A percentile compares a stretch with the other conserved stretches of the same genome.
Conservation (phyloP, 2,329 filamentous ascomycete genomes). For the Colletotrichum musicola region DNA sequence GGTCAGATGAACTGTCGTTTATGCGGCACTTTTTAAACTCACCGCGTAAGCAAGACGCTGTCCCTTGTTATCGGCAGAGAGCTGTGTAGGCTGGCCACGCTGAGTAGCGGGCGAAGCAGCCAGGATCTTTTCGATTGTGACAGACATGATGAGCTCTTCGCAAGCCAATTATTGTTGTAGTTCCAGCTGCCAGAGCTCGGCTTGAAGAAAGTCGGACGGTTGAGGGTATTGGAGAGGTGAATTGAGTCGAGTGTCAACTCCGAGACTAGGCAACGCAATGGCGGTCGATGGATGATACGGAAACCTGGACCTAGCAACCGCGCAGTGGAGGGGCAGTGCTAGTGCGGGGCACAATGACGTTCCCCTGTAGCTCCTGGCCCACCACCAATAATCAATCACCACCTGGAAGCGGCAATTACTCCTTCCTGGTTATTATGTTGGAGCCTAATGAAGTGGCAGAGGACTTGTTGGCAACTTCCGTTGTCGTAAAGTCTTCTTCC, state of each 20-base stretch:
- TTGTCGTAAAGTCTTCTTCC: no score
- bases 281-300: constrained; percentile 32
- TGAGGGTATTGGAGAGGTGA: constrained; percentile 10
- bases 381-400: background rate
- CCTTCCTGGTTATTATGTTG: no score
- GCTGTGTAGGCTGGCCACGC: constrained; percentile 83
- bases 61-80: constrained; percentile 89
- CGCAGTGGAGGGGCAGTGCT: constrained; percentile 33
- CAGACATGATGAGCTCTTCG: constrained; percentile 56
- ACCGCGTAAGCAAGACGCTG: constrained; percentile 94
- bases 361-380: constrained; percentile 1
- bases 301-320: constrained; percentile 28
- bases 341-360: constrained; percentile 40
- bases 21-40: constrained; percentile 50
- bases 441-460: no score
- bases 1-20: background rate
- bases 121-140: constrained; percentile 77
- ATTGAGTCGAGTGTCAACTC: constrained; percentile 22
- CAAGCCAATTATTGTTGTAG: background rate
- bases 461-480: no score
- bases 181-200: constrained; percentile 12
- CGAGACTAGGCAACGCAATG: constrained; percentile 34
- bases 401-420: background rate
- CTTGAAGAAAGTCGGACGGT: background rate
- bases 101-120: constrained; percentile 85